Evolutionary conservation across 164 flowering plant species (phyloP).

Genomic region (Stephania japonica): DNA sequence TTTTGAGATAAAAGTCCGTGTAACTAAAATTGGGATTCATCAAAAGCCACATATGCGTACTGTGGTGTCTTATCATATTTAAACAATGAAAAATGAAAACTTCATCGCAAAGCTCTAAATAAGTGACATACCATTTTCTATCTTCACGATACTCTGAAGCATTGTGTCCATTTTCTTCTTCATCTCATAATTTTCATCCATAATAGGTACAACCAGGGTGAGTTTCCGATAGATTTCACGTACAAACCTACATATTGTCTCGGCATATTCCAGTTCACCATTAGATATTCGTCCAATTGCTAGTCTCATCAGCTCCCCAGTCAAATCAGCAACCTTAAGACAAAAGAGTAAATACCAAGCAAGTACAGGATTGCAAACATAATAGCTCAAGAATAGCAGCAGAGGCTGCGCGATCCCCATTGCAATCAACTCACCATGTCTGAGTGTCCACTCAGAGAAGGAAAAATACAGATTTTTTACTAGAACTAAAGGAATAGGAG

Average conservation of each 20-base stretch:
- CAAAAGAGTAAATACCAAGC: neutral
- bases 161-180: conserved; percentile 85
- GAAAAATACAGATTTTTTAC: too few species aligned
- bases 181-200: conserved; percentile 86
- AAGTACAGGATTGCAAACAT: too few species aligned
- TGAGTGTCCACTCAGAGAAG: too few species aligned
- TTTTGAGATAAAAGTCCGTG: too few species aligned
- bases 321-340: conserved; percentile 76
- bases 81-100: neutral
- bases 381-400: too few species aligned
- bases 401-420: too few species aligned
- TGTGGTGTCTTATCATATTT: neutral
- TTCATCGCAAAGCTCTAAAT: neutral
- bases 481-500: too few species aligned
- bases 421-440: too few species aligned
- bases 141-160: conserved; percentile 91
- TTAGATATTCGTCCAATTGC: conserved; percentile 90
- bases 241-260: conserved; percentile 70
- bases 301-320: conserved; percentile 93
- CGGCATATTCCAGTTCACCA: conserved; percentile 79
- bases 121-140: conserved; percentile 70
- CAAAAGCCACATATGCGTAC: neutral
- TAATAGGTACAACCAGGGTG: conserved; percentile 58
- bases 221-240: conserved; percentile 80
- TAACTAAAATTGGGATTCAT: neutral